phyloP scores from a whole-genome alignment of 352 stramenopile genomes.

The Elongisporangium prolatum region DNA sequence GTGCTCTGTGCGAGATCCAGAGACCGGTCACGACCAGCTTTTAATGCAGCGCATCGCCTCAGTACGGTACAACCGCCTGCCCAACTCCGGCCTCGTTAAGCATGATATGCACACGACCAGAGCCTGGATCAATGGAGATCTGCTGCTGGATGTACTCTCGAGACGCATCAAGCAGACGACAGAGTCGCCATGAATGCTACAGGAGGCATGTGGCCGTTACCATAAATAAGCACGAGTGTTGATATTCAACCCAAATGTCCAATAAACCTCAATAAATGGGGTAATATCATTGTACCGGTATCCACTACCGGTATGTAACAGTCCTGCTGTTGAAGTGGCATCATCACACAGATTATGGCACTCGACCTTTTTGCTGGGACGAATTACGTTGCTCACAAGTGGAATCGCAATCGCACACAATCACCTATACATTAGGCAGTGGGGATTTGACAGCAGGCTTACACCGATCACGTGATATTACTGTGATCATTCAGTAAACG shows the following conservation, averaged over 20 bases:
- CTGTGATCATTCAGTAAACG: slow-evolving; percentile 1
- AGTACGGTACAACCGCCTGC: slow-evolving; percentile 45
- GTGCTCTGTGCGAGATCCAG: slow-evolving; percentile 21
- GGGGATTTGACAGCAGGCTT: not conserved
- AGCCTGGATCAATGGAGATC: slow-evolving; percentile 50
- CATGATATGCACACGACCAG: slow-evolving; percentile 40
- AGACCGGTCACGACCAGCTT: slow-evolving; percentile 29
- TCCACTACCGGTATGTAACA: no score
- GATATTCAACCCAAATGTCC: no score
- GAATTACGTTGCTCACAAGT: no score
- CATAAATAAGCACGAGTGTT: no score
- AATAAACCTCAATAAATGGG: no score
- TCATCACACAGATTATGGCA: not conserved
- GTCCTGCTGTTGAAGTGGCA: no score
- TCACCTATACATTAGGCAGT: no score
- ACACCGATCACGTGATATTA: not conserved
- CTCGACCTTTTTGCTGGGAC: no score
- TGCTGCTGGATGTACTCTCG: slow-evolving; percentile 6
- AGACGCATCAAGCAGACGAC: not conserved
- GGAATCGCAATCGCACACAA: no score
- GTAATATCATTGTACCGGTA: no score
- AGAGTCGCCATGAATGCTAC: not conserved
- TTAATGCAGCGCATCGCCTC: slow-evolving; percentile 39
- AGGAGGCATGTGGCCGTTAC: no score
- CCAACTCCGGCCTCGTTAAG: slow-evolving; percentile 35